Evolutionary conservation across 306 rosid genomes (phyloP), one percentile per base, ranked within the genome.

Genomic region (Quercus mongolica): DNA sequence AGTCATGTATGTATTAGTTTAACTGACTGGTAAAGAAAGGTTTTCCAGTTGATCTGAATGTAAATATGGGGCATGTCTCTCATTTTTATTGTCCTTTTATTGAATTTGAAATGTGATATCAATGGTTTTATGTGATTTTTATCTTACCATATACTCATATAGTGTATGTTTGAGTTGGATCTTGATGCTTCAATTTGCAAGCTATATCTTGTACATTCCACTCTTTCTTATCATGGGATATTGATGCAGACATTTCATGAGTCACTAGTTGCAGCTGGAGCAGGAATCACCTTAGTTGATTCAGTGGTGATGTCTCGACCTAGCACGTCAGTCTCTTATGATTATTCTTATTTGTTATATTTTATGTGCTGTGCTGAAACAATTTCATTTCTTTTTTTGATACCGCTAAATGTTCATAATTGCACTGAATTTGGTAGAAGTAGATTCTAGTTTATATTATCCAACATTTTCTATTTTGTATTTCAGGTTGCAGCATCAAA

Each of bases 261-360:
- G 81, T 95, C 99, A 46, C 84, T 84, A 30, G 52, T 86, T 79
- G 97, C 97, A 81, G 95, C 94, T 56, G 97, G 95, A 79, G 97
- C 98, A 73, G 97, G 99, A 85, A 83, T 91, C 79, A 81, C 96
- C 83, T 82, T 95, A 74, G 85, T 95, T 80, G 98, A 95, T 73
- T 90, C 97, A 76, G 98, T 95, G 99, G 99, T 94, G 89, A 92
- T 80, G 87, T 90, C 92, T 87, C 80, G 65, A 87, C 88, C 86
- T 84, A 74, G 81, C 88, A 81, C 79, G 81, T 82, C 86, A 70
- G 83, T 86, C 81, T 83, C 83, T 88, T 86, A 71, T 89, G 78
- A 80, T 84, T 74, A 75, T 84, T 74, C 77, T 75, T 80, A 62
- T 81, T 54, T 67, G 65, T 82, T 78, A 80, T 33, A 33, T 33